Conservation (phyloP, 768 basidiomycete genomes). For the Amylocystis lapponica region DNA sequence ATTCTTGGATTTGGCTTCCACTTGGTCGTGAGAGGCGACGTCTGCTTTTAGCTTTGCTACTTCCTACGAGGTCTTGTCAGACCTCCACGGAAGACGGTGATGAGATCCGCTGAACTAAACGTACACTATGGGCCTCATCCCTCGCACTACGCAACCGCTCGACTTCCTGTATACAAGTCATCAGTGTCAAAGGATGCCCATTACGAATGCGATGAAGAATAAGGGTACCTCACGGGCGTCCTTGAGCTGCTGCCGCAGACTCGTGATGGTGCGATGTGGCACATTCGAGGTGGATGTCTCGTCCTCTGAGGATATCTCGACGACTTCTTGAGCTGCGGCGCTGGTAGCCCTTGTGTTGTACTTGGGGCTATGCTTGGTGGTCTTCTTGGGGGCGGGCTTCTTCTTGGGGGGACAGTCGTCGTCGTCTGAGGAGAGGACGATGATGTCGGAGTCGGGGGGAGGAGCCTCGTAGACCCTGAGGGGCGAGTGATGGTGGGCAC, state of each 20-base stretch:
- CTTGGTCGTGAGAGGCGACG: neutral
- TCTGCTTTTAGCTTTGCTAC: neutral
- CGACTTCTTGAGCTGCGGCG: slow-evolving; percentile 10
- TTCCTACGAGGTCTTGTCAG: too few relatives aligned
- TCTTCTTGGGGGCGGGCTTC: neutral
- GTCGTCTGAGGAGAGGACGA: slow-evolving; percentile 18
- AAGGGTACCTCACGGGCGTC: slow-evolving; percentile 9
- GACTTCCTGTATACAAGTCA: slow-evolving; percentile 7
- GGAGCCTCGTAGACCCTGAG: slow-evolving; percentile 2
- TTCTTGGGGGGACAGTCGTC: slow-evolving; percentile 8
- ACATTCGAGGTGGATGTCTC: slow-evolving; percentile 6
- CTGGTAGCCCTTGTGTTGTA: slow-evolving; percentile 8
- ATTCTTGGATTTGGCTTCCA: neutral
- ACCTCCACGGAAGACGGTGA: neutral
- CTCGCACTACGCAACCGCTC: slow-evolving; percentile 4
- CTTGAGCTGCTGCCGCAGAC: slow-evolving; percentile 8
- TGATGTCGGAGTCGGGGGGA: slow-evolving; percentile 3
- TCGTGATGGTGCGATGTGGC: neutral
- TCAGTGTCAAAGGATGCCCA: neutral
- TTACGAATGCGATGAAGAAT: neutral
- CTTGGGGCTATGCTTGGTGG: slow-evolving; percentile 6
- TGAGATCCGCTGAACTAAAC: neutral
- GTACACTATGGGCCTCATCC: neutral
- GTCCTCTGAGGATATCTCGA: slow-evolving; percentile 22
- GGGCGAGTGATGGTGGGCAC: slow-evolving; percentile 2